Conservation (phyloP, 306 rosid genomes). For the Mimosa bimucronata region DNA sequence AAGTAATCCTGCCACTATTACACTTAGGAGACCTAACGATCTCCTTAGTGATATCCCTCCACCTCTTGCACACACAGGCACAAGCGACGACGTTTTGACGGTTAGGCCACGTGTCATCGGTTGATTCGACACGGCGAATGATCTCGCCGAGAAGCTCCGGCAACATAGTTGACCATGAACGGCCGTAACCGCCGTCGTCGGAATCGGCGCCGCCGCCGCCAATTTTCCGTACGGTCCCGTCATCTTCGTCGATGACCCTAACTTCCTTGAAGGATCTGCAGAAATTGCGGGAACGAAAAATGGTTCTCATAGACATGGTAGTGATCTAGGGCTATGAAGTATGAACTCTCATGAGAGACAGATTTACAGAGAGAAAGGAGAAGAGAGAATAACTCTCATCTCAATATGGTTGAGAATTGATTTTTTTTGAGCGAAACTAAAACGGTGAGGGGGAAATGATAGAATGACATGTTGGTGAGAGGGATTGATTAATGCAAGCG, state of each 20-base stretch:
- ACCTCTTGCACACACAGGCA: conserved; percentile 72
- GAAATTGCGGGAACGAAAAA: conserved; percentile 70
- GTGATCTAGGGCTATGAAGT: conserved; percentile 29
- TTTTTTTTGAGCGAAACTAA: neutral
- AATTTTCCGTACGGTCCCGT: neutral
- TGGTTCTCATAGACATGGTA: conserved; percentile 64
- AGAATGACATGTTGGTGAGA: conserved; percentile 41
- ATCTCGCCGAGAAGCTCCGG: conserved; percentile 87
- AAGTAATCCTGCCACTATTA: conserved; percentile 78
- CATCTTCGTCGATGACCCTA: neutral
- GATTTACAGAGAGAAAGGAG: conserved; percentile 14
- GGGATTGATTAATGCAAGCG: neutral
- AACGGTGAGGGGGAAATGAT: neutral
- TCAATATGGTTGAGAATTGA: neutral
- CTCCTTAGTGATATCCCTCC: conserved; percentile 68
- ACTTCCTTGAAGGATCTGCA: conserved; percentile 67
- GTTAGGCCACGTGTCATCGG: conserved; percentile 63
- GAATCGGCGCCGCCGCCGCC: neutral
- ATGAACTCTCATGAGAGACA: conserved; percentile 27
- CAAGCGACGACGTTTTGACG: conserved; percentile 70
- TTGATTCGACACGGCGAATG: conserved; percentile 60
- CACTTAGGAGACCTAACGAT: conserved; percentile 52
- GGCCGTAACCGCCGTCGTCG: neutral
- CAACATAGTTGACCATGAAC: conserved; percentile 68
- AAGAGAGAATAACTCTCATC: neutral